Base-by-base conservation (phyloP, 2,329 filamentous ascomycete genomes). In the Fusarium mundagurra region DNA sequence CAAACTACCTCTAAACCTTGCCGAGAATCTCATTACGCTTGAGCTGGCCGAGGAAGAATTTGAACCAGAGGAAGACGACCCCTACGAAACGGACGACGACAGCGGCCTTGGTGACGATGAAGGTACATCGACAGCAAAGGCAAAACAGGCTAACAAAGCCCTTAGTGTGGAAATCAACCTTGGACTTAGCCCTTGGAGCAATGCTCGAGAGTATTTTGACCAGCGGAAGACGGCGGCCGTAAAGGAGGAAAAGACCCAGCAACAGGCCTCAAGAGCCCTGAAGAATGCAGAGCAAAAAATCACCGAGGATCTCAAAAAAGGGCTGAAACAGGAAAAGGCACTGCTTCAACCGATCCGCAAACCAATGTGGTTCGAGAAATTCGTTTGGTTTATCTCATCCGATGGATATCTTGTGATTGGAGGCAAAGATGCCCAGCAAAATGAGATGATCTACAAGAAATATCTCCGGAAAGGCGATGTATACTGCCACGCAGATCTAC, bases 291-390 rank as follows among this genome's bases (percentile, higher is more conserved):
- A 98, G 80, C 92, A 93, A 78, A 98, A 98, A 83, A 95, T 98
- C 29, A 87, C 89, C 9, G 90, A 93, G 18, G 94, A 98, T 80
- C 86, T 98, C 29, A 97, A 94, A 83, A 96, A 95, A 78, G 92
- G 92, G 0, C 83, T 98, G 64, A 98, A 98, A 84, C 93, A 96
- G 80, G 96, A 98, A 83, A 98, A 98, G 81, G 92, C 94, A 27
- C 86, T 97, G 5, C 85, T 98, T 16, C 91, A 95, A 51, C 94
- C 93, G 1, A 92, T 98, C 14, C 90, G 96, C 64, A 93, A 92
- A 78, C 92, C 92, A 74, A 89, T 95, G 78, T 99, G 96, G 96
- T 99, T 98, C 76, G 96, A 99, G 79, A 99, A 99, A 83, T 99
- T 98, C 78, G 86, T 92, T 34, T 98, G 94, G 88, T 99, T 99